These are phyloP conservation scores for Isabelozyma gotoi DNA, from an alignment of 805 yeast genomes.

Conservation along the genomic window DNA sequence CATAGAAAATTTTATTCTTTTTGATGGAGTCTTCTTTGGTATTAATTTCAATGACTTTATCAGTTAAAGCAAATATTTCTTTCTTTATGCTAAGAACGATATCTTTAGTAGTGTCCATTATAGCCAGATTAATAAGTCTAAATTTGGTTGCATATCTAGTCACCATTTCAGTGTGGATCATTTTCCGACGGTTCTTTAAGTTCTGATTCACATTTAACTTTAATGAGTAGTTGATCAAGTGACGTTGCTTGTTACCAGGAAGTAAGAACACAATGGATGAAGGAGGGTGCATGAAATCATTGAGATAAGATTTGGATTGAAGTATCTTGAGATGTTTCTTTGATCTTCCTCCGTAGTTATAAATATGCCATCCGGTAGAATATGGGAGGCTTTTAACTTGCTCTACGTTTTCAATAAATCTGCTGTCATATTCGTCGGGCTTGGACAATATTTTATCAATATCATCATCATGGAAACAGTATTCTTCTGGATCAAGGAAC, in stretches of 20 bases:
- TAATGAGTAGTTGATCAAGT: constrained; percentile 4
- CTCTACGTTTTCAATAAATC: constrained; percentile 4
- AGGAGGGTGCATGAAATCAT: constrained; percentile 43
- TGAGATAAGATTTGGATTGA: constrained; percentile 38
- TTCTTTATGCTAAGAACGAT: constrained; percentile 12
- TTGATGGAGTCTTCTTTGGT: neutral
- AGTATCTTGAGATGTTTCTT: constrained; percentile 22
- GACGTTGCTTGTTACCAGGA: constrained; percentile 13
- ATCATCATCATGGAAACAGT: constrained; percentile 25
- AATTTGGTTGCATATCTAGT: constrained; percentile 3
- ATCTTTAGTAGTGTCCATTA: constrained; percentile 4
- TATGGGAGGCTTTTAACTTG: constrained; percentile 5
- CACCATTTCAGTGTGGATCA: constrained; percentile 9
- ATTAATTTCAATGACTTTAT: neutral
- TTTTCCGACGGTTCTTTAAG: constrained; percentile 3
- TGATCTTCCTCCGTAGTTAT: constrained; percentile 30
- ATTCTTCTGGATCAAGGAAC: constrained; percentile 11
- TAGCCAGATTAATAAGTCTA: neutral
- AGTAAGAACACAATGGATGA: constrained; percentile 27
- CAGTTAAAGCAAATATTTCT: constrained; percentile 10
- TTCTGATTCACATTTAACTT: constrained; percentile 18
- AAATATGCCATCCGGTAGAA: constrained; percentile 42
- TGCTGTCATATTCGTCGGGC: constrained; percentile 1
- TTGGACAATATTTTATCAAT: constrained; percentile 10
- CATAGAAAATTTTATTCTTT: neutral